Evolutionary conservation across 176 grass and related monocot genomes (phyloP).

Genomic region (Otatea glauca): DNA sequence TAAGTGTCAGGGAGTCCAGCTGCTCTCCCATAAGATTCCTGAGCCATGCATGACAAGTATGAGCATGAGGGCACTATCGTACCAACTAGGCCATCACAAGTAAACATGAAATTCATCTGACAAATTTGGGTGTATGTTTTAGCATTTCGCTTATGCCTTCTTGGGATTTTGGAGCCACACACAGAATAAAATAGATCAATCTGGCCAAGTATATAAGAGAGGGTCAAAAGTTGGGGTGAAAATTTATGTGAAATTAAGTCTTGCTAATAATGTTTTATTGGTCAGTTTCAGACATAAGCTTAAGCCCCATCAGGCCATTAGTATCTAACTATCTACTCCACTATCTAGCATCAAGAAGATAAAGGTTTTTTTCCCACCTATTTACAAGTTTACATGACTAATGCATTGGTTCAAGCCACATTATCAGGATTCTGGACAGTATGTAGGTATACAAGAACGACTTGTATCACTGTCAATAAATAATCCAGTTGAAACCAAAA

Average conservation of each 20-base stretch:
- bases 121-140: not conserved
- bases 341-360: not conserved
- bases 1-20: constrained; percentile 52
- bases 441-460: not conserved
- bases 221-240: not conserved
- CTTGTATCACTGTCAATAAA: not conserved
- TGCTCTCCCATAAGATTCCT: constrained; percentile 81
- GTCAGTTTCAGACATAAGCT: not conserved
- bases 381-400: not conserved
- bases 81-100: not conserved
- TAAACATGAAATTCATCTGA: constrained; percentile 24
- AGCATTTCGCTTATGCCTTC: not conserved
- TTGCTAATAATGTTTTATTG: not conserved
- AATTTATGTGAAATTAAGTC: not conserved
- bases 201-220: not conserved
- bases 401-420: not conserved
- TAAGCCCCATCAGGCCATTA: not conserved
- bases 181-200: not conserved
- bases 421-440: not conserved
- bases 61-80: not conserved
- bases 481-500: not conserved
- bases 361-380: not conserved
- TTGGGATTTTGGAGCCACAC: not conserved
- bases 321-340: not conserved
- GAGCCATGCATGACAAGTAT: constrained; percentile 19